A percentile compares a stretch with the other conserved stretches of the same genome.
These are phyloP conservation scores for Mortierella hygrophila DNA, from an alignment of 192 early-diverging fungal species.

Conservation along the genomic window DNA sequence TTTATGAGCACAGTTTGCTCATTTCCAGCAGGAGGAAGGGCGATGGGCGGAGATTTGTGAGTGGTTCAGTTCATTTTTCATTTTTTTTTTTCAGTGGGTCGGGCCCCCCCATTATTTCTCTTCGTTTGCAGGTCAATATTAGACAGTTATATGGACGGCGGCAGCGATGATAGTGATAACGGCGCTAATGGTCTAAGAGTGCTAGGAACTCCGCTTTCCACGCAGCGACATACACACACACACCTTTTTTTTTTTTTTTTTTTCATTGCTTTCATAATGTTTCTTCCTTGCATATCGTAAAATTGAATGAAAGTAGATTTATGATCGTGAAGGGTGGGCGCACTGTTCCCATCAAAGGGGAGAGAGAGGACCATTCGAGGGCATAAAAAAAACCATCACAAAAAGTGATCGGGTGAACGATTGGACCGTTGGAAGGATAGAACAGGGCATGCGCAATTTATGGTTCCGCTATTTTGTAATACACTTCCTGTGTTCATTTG, in stretches of 20 bases:
- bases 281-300: not conserved
- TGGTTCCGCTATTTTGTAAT: not conserved
- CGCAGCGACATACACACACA: not conserved
- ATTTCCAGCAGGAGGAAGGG: not conserved
- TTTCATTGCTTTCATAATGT: not conserved
- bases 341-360: not conserved
- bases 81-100: not conserved
- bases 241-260: too few species aligned
- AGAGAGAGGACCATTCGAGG: not conserved
- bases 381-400: not conserved
- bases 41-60: slow-evolving; percentile 13
- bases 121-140: not conserved
- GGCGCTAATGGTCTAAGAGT: not conserved
- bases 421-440: not conserved
- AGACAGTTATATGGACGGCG: not conserved
- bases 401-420: not conserved
- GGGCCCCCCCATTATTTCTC: not conserved
- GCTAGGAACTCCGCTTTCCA: not conserved
- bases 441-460: not conserved
- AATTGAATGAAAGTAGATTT: not conserved
- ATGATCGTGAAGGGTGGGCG: not conserved
- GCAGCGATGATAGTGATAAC: not conserved
- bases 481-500: not conserved
- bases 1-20: not conserved
- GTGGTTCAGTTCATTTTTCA: not conserved